A percentile compares a stretch with the other conserved stretches of the same genome.
These are phyloP conservation scores for Claviceps capensis DNA, from an alignment of 2,329 filamentous ascomycete genomes.

Conservation along the genomic window DNA sequence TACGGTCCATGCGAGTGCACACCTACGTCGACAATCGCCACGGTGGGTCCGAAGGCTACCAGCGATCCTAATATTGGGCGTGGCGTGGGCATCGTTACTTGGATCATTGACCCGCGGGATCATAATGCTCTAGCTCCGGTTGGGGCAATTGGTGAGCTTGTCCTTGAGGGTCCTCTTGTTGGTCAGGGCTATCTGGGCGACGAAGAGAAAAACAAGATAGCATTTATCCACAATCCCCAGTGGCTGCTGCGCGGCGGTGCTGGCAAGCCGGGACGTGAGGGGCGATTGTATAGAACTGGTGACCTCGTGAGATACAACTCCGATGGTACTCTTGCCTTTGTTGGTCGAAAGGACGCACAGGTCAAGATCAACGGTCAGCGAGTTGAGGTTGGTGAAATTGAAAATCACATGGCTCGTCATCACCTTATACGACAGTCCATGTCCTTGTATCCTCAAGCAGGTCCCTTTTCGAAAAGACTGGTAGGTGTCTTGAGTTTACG, in stretches of 20 bases:
- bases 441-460: neutral
- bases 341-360: conserved; percentile 29
- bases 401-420: conserved; percentile 6
- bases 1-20: conserved; percentile 13
- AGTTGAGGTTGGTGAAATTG: conserved; percentile 26
- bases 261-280: conserved; percentile 15
- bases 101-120: conserved; percentile 16
- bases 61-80: conserved; percentile 2
- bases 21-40: neutral
- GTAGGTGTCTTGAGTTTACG: conserved; percentile 2
- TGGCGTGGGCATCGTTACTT: conserved; percentile 8
- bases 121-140: conserved; percentile 12
- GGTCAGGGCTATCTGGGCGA: conserved; percentile 35
- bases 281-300: conserved; percentile 22
- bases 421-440: neutral
- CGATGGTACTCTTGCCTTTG: conserved; percentile 15
- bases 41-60: neutral
- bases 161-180: conserved; percentile 29
- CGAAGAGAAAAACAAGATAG: conserved; percentile 26
- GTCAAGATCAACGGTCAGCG: conserved; percentile 39
- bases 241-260: conserved; percentile 17
- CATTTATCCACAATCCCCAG: conserved; percentile 28
- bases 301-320: conserved; percentile 15
- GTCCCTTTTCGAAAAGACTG: neutral
- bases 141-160: conserved; percentile 19